A percentile compares a stretch with the other conserved stretches of the same genome.
These are phyloP conservation scores for Podospora tetraspora DNA, from an alignment of 495 filamentous ascomycete species.

Conservation along the genomic window DNA sequence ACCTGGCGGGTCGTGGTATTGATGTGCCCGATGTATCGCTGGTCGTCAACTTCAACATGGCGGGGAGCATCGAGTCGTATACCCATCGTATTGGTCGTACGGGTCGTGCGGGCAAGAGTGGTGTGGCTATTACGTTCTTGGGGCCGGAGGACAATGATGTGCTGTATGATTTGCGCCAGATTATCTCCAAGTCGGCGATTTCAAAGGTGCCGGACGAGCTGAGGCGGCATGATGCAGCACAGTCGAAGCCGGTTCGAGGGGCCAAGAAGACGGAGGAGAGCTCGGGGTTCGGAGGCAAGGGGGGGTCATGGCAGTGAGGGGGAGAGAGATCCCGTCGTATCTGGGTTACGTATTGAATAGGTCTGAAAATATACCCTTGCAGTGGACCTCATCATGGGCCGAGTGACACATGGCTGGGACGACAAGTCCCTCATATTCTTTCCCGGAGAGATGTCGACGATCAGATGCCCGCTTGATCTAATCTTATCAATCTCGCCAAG, in stretches of 20 bases:
- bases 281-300: conserved; percentile 28
- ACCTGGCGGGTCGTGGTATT: conserved; percentile 96
- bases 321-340: neutral
- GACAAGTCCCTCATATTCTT: neutral
- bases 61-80: conserved; percentile 86
- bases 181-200: conserved; percentile 87
- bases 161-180: conserved; percentile 95
- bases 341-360: neutral
- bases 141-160: conserved; percentile 89
- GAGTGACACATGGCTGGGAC: neutral
- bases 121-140: conserved; percentile 94
- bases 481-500: conserved; percentile 15
- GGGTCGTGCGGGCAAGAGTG: conserved; percentile 94
- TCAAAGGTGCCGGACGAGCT: conserved; percentile 90
- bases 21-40: conserved; percentile 92
- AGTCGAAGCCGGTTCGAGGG: conserved; percentile 57
- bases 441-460: neutral
- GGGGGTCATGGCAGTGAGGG: conserved; percentile 25
- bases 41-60: conserved; percentile 99
- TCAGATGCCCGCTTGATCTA: conserved; percentile 6
- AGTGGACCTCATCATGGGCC: neutral
- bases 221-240: conserved; percentile 88
- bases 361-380: neutral
- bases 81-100: conserved; percentile 98
- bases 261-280: conserved; percentile 29